These are phyloP conservation scores for Streptanthus diversifolius DNA, from an alignment of 345 rosid genomes.

Conservation along the genomic window DNA sequence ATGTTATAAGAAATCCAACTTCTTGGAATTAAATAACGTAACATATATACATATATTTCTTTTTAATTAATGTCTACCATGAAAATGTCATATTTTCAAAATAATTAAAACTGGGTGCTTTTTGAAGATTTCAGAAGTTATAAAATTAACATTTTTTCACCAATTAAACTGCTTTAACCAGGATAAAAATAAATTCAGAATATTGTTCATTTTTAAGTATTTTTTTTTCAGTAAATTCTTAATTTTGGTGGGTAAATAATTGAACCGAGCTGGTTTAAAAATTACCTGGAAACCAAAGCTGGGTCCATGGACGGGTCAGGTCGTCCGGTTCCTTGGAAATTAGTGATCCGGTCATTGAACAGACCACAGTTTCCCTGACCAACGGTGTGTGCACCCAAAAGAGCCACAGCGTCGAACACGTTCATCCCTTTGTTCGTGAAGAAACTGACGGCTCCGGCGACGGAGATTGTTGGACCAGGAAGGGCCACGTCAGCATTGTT, in stretches of 20 bases:
- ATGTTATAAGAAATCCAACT: background rate
- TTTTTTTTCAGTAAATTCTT: background rate
- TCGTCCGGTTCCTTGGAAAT: slow-evolving; percentile 41
- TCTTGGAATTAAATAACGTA: background rate
- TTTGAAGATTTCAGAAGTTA: background rate
- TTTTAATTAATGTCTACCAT: background rate
- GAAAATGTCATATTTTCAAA: background rate
- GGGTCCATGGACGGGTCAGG: slow-evolving; percentile 58
- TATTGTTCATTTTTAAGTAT: background rate
- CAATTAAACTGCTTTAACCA: no score
- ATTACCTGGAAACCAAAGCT: slow-evolving; percentile 22
- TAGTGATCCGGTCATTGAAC: slow-evolving; percentile 53
- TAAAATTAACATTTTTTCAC: no score
- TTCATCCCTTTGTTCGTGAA: slow-evolving; percentile 39
- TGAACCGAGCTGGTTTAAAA: background rate
- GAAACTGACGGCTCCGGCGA: slow-evolving; percentile 40
- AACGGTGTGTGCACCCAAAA: slow-evolving; percentile 62
- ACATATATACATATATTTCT: background rate
- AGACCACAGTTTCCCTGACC: slow-evolving; percentile 51
- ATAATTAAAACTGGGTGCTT: background rate
- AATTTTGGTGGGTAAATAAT: slow-evolving; percentile 25
- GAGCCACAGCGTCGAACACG: slow-evolving; percentile 45
- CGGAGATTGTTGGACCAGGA: slow-evolving; percentile 46
- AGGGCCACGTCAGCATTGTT: slow-evolving; percentile 39
- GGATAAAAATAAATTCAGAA: background rate